phyloP scores from a whole-genome alignment of 1,284 basidiomycete species.

The Ustilago shanxiensis region DNA sequence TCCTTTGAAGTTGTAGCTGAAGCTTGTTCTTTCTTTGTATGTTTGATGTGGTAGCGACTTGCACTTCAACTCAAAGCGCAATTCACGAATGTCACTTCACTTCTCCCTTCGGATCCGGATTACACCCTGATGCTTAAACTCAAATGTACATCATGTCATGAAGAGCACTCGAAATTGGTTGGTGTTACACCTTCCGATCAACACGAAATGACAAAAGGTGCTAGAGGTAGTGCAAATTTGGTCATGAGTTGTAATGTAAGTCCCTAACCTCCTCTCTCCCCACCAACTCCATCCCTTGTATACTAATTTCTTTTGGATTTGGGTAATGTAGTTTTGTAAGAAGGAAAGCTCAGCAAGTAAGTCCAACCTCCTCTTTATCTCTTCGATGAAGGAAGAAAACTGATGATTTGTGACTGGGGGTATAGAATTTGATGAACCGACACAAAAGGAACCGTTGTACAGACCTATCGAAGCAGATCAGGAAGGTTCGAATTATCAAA shows the following conservation, averaged over 20 bases:
- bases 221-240: constrained; percentile 59
- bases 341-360: constrained; percentile 55
- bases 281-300: neutral
- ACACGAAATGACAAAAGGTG: constrained; percentile 60
- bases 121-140: constrained; percentile 56
- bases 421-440: constrained; percentile 62
- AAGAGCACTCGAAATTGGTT: constrained; percentile 62
- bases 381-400: neutral
- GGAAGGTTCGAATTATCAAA: constrained; percentile 49
- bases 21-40: no score
- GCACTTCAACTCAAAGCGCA: constrained; percentile 65
- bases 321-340: constrained; percentile 52
- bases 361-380: constrained; percentile 7
- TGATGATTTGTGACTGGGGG: neutral
- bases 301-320: neutral
- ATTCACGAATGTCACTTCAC: constrained; percentile 56
- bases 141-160: constrained; percentile 68
- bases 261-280: neutral
- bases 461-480: constrained; percentile 37
- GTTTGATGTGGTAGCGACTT: constrained; percentile 32
- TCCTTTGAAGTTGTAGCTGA: no score
- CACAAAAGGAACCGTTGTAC: constrained; percentile 58
- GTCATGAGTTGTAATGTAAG: constrained; percentile 59
- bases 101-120: constrained; percentile 60
- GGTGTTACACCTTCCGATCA: constrained; percentile 55